Percentiles rank a stretch among this genome's conserved stretches.
Evolutionary conservation across 768 basidiomycete species (phyloP).

Genomic region (Melanogaster broomeanus): DNA sequence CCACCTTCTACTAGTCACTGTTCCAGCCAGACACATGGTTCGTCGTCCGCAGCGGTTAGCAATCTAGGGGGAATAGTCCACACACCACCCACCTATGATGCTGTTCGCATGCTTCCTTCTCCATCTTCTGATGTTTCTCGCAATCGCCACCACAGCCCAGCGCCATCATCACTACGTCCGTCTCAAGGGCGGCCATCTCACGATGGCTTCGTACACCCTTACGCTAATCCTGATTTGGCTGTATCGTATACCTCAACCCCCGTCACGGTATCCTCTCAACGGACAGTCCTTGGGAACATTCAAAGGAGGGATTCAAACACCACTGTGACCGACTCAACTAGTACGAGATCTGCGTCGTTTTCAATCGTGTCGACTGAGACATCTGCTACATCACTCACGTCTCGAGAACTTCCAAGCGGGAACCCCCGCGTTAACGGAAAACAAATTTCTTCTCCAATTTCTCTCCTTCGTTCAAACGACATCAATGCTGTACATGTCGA

Average conservation of each 20-base stretch:
- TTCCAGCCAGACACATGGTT: constrained; percentile 5
- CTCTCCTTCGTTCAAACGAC: constrained; percentile 35
- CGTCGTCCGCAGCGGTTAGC: constrained; percentile 7
- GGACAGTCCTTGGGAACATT: constrained; percentile 34
- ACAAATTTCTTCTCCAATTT: constrained; percentile 59
- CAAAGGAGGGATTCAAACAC: constrained; percentile 51
- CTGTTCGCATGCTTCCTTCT: constrained; percentile 3
- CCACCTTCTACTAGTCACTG: constrained; percentile 6
- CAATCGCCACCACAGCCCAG: constrained; percentile 9
- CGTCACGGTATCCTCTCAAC: constrained; percentile 27
- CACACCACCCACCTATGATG: constrained; percentile 2
- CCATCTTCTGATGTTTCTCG: constrained; percentile 13
- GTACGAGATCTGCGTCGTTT: constrained; percentile 36
- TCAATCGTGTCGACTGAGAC: constrained; percentile 39
- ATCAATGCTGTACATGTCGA: constrained; percentile 28
- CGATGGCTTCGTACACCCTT: constrained; percentile 60
- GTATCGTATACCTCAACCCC: constrained; percentile 36
- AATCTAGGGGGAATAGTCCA: constrained; percentile 9
- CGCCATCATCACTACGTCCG: constrained; percentile 25
- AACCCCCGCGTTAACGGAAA: constrained; percentile 41
- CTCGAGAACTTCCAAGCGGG: constrained; percentile 16
- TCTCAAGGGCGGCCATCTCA: constrained; percentile 37
- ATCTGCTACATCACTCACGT: constrained; percentile 26
- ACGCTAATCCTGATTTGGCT: constrained; percentile 76
- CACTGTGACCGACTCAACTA: constrained; percentile 51